A percentile compares a stretch with the other conserved stretches of the same genome.
phyloP scores from a whole-genome alignment of 2,329 filamentous ascomycete genomes.

The Penicillium vulpinum region DNA sequence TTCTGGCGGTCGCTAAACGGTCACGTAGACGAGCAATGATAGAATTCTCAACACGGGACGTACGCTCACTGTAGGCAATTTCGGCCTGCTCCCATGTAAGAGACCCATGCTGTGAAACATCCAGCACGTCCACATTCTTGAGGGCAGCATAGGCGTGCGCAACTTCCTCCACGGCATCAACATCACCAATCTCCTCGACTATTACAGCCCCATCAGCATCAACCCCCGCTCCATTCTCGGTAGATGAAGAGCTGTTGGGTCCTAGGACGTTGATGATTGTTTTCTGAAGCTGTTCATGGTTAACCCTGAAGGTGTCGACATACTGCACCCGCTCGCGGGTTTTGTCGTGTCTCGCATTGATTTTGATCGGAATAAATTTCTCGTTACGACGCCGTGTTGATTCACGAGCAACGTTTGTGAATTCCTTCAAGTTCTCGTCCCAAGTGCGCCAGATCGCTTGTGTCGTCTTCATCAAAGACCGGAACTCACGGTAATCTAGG shows the following conservation, averaged over 20 bases:
- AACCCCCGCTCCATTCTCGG: slow-evolving; percentile 40
- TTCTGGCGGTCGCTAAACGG: slow-evolving; percentile 90
- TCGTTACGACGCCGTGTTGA: slow-evolving; percentile 91
- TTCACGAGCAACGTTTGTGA: slow-evolving; percentile 95
- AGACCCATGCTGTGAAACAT: slow-evolving; percentile 87
- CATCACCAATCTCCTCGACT: slow-evolving; percentile 92
- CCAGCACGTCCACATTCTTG: slow-evolving; percentile 91
- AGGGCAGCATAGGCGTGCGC: slow-evolving; percentile 90
- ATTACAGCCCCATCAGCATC: slow-evolving; percentile 65
- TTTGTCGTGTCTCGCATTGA: slow-evolving; percentile 80
- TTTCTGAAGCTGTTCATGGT: slow-evolving; percentile 94
- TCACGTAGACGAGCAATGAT: slow-evolving; percentile 94
- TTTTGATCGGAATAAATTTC: slow-evolving; percentile 98
- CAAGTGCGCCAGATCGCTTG: slow-evolving; percentile 86
- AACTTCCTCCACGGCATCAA: slow-evolving; percentile 96
- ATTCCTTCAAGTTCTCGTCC: slow-evolving; percentile 96
- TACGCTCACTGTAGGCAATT: slow-evolving; percentile 94
- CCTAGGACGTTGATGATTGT: slow-evolving; percentile 98
- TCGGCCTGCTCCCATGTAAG: slow-evolving; percentile 91
- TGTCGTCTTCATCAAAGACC: slow-evolving; percentile 76
- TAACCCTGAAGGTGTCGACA: slow-evolving; percentile 89
- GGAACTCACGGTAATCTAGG: slow-evolving; percentile 88
- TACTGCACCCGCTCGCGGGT: slow-evolving; percentile 91
- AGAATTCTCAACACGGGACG: slow-evolving; percentile 94
- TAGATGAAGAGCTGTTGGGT: slow-evolving; percentile 64